Evolutionary conservation across 2,329 filamentous ascomycete species (phyloP).

Genomic region (Pseudocercospora fuligena): DNA sequence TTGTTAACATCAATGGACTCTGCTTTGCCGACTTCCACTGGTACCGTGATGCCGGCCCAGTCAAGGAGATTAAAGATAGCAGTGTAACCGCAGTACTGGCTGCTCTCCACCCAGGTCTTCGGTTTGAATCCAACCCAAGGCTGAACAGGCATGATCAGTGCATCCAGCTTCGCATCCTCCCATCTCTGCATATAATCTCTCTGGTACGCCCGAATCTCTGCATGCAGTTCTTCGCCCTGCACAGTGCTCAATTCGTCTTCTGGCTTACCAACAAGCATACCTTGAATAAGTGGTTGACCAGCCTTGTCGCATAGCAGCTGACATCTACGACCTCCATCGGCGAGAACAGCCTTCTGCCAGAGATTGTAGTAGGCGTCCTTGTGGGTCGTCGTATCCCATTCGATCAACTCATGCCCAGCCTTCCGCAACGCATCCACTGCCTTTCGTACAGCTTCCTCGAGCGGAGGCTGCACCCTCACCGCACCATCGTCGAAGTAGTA

Average conservation of each 20-base stretch:
- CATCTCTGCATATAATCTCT: constrained; percentile 45
- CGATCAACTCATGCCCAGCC: constrained; percentile 42
- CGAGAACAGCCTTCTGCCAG: constrained; percentile 28
- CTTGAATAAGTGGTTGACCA: constrained; percentile 31
- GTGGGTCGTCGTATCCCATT: constrained; percentile 27
- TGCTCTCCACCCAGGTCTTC: constrained; percentile 28
- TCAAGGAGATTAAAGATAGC: constrained; percentile 32
- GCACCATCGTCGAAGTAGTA: constrained; percentile 53
- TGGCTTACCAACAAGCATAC: constrained; percentile 30
- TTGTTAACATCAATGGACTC: not conserved
- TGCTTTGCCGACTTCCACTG: constrained; percentile 1
- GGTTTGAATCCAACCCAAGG: constrained; percentile 30
- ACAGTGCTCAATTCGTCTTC: constrained; percentile 22
- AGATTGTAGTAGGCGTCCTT: constrained; percentile 19
- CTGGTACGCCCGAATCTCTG: constrained; percentile 14
- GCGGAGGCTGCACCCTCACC: constrained; percentile 57
- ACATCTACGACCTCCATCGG: constrained; percentile 28
- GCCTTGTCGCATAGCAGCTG: constrained; percentile 23
- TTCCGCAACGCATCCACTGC: constrained; percentile 46
- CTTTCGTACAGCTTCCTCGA: constrained; percentile 50
- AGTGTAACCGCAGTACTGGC: constrained; percentile 30
- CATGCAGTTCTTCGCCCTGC: constrained; percentile 25
- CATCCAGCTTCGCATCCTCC: constrained; percentile 55
- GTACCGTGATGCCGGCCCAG: constrained; percentile 4
- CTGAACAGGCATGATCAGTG: constrained; percentile 50